phyloP scores from a whole-genome alignment of 23 red algal genomes.

The Chondrus crispus region DNA sequence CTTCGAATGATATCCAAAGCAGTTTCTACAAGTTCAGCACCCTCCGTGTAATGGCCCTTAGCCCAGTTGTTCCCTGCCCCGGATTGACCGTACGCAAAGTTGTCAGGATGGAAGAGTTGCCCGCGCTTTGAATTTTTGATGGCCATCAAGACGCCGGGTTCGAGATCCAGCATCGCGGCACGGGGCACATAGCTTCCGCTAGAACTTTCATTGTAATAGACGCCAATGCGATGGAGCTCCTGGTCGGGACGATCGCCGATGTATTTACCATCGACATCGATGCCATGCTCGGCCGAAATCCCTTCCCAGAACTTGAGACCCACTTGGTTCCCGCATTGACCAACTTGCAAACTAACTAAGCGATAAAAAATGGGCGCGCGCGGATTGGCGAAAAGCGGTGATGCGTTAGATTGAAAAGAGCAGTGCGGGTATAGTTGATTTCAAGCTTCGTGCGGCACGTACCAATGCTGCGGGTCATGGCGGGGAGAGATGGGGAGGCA shows the following conservation, averaged over 20 bases:
- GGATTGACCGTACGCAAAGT: conserved; percentile 89
- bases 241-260: conserved; percentile 49
- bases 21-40: conserved; percentile 93
- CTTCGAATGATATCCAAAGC: conserved; percentile 86
- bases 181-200: conserved; percentile 90
- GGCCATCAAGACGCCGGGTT: conserved; percentile 89
- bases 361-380: conserved; percentile 5
- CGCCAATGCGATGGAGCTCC: conserved; percentile 79
- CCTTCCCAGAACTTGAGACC: conserved; percentile 88
- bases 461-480: neutral
- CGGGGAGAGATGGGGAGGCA: neutral
- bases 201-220: conserved; percentile 93
- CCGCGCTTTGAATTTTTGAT: conserved; percentile 70
- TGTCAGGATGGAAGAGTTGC: conserved; percentile 89
- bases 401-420: neutral
- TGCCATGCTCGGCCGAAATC: conserved; percentile 96
- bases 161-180: conserved; percentile 85
- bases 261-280: conserved; percentile 69
- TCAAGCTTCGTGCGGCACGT: neutral
- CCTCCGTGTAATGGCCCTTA: conserved; percentile 99
- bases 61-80: conserved; percentile 99
- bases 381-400: neutral
- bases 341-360: conserved; percentile 66
- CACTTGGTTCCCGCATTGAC: conserved; percentile 99
- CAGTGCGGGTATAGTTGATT: neutral